Percentiles rank a stretch among this genome's conserved stretches.
These are phyloP conservation scores for Nidularia pulvinata DNA, from an alignment of 768 basidiomycete species.

Conservation along the genomic window DNA sequence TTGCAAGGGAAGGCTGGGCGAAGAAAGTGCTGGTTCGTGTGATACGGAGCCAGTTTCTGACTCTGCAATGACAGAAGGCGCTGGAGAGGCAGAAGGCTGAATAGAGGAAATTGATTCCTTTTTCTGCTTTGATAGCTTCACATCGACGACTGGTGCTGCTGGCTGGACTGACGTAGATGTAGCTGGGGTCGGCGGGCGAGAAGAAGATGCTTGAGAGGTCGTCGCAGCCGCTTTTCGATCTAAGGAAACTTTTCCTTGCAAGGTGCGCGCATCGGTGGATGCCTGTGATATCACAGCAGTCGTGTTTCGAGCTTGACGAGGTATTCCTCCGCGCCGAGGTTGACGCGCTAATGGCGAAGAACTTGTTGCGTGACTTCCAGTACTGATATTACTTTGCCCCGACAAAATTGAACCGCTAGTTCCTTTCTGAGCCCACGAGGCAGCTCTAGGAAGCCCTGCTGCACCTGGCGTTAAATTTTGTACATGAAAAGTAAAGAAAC, in stretches of 20 bases:
- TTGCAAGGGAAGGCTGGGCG: constrained; percentile 35
- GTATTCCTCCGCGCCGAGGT: constrained; percentile 36
- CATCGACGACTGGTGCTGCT: not conserved
- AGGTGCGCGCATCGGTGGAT: constrained; percentile 26
- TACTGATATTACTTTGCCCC: no score
- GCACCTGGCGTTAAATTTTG: constrained; percentile 5
- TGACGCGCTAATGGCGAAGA: constrained; percentile 21
- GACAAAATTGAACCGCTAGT: not conserved
- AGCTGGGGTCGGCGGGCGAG: constrained; percentile 61
- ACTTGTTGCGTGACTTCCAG: no score
- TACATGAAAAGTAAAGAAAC: not conserved
- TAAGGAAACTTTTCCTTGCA: constrained; percentile 26
- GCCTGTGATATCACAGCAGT: constrained; percentile 19
- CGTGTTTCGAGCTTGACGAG: constrained; percentile 46
- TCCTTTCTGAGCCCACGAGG: constrained; percentile 60
- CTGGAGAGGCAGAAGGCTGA: constrained; percentile 34
- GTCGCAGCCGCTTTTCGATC: constrained; percentile 47
- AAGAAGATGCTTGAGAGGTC: constrained; percentile 53
- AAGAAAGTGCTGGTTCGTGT: constrained; percentile 37
- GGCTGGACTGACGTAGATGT: not conserved
- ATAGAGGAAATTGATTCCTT: constrained; percentile 2
- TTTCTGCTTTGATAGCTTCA: not conserved
- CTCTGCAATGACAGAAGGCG: constrained; percentile 47
- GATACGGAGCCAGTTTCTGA: constrained; percentile 49
- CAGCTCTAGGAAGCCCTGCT: constrained; percentile 65